Percentiles rank a stretch among this genome's conserved stretches.
These are phyloP conservation scores for Scenedesmus sp. DNA, from an alignment of 163 green algal species.

Conservation along the genomic window DNA sequence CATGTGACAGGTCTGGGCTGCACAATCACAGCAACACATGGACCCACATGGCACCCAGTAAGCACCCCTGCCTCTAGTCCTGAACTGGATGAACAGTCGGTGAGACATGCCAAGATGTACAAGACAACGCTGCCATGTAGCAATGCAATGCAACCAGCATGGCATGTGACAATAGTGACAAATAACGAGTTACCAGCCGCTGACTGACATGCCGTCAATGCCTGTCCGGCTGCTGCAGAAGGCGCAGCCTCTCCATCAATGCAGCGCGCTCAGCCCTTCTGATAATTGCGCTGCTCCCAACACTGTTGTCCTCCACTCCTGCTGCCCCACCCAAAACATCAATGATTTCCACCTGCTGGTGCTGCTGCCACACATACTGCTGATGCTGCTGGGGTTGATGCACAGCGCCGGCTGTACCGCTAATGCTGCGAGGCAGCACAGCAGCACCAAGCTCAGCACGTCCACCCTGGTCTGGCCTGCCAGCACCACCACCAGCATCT, in stretches of 20 bases:
- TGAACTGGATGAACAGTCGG: no score
- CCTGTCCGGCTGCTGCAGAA: constrained; percentile 18
- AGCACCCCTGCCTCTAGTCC: no score
- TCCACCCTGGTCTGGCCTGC: neutral
- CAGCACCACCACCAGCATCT: neutral
- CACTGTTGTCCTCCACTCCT: neutral
- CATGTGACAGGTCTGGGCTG: no score
- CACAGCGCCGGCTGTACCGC: neutral
- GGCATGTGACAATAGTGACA: no score
- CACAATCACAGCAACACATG: no score
- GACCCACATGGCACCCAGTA: no score
- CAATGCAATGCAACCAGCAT: no score
- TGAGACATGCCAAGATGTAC: no score
- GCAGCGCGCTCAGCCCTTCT: constrained; percentile 20
- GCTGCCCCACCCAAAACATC: neutral
- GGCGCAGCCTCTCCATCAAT: constrained; percentile 2
- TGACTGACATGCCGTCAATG: neutral
- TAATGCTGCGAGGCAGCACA: neutral
- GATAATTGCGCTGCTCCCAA: neutral
- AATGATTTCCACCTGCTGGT: neutral
- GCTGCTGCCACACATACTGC: neutral
- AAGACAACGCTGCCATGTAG: no score
- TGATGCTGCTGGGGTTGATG: neutral
- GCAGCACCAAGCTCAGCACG: neutral
- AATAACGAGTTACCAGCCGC: neutral